These are phyloP conservation scores for Pachysandra terminalis DNA, from an alignment of 164 flowering plant species.

Conservation along the genomic window DNA sequence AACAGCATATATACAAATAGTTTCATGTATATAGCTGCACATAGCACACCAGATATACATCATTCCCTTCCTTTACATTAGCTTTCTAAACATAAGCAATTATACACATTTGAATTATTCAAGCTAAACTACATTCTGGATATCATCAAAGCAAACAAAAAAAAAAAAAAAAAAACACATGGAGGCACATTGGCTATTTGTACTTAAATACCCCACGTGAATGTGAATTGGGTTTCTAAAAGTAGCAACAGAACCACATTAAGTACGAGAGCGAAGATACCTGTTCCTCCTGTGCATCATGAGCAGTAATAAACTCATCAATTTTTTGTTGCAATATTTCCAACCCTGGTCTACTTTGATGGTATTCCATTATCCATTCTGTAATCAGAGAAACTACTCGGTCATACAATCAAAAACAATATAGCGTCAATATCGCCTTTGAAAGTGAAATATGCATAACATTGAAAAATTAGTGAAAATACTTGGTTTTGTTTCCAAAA, in stretches of 20 bases:
- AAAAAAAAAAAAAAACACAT: neutral
- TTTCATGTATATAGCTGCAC: too few relatives aligned
- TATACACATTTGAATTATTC: neutral
- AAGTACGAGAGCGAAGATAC: conserved; percentile 27
- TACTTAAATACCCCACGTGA: neutral
- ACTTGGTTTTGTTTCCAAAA: too few relatives aligned
- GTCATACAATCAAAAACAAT: neutral
- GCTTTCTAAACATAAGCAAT: neutral
- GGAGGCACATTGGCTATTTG: neutral
- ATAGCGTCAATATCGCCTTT: neutral
- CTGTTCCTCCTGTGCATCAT: conserved; percentile 72
- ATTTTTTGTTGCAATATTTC: conserved; percentile 65
- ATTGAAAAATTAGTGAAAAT: neutral
- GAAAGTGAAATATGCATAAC: neutral
- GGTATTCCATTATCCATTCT: conserved; percentile 85
- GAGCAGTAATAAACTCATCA: conserved; percentile 67
- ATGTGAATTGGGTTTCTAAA: neutral
- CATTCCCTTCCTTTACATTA: neutral
- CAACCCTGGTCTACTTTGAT: conserved; percentile 69
- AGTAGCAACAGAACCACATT: neutral
- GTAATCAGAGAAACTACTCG: conserved; percentile 13
- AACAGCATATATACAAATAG: too few relatives aligned
- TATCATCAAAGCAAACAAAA: too few relatives aligned
- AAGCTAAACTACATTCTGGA: too few relatives aligned
- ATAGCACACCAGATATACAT: too few relatives aligned